Evolutionary conservation across 2,329 filamentous ascomycete species (phyloP).

Genomic region (Pezizomycotina sp.): DNA sequence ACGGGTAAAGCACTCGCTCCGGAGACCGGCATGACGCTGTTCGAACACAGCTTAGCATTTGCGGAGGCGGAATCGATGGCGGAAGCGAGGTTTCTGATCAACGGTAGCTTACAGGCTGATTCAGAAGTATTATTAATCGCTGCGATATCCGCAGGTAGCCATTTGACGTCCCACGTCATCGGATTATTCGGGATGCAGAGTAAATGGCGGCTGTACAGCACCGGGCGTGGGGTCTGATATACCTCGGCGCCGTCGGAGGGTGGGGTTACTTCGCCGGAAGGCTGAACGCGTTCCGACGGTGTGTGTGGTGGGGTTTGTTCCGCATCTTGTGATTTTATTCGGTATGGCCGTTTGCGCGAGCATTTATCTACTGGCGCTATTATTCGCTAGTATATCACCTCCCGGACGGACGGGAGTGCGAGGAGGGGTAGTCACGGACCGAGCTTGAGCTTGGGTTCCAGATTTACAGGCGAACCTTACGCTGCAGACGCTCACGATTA

Average conservation of each 20-base stretch:
- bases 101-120: conserved; percentile 47
- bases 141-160: conserved; percentile 75
- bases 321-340: conserved; percentile 68
- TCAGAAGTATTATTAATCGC: conserved; percentile 77
- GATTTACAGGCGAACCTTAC: conserved; percentile 90
- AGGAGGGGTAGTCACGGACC: conserved; percentile 30
- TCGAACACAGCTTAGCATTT: conserved; percentile 90
- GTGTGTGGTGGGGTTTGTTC: conserved; percentile 86
- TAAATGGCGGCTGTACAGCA: conserved; percentile 66
- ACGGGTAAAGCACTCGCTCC: conserved; percentile 65
- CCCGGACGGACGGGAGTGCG: too few relatives aligned
- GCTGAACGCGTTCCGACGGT: conserved; percentile 66
- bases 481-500: conserved; percentile 61
- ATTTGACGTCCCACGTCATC: conserved; percentile 66
- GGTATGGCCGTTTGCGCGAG: conserved; percentile 59
- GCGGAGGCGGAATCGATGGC: conserved; percentile 86
- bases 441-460: conserved; percentile 4
- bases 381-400: conserved; percentile 55
- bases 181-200: conserved; percentile 67
- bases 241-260: conserved; percentile 71
- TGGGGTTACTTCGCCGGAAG: conserved; percentile 42
- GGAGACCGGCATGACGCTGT: conserved; percentile 89
- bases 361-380: conserved; percentile 63
- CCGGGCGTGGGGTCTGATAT: conserved; percentile 73
- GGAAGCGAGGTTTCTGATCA: conserved; percentile 21